Evolutionary conservation across 257 asterid genomes (phyloP), one percentile per base, ranked within the genome.

Genomic region (Sherardia arvensis): DNA sequence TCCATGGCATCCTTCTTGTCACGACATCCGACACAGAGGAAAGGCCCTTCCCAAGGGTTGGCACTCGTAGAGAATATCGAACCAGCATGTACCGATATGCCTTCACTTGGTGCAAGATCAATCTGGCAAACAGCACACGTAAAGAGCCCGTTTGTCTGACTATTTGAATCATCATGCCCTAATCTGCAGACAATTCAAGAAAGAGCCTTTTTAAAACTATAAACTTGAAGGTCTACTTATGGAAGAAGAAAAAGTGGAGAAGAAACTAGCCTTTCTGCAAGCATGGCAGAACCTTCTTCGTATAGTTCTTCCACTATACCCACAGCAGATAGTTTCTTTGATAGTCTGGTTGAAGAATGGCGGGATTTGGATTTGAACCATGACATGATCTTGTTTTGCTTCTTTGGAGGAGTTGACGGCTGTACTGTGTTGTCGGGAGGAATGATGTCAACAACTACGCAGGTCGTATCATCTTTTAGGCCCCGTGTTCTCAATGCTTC

Each of bases 31-130:
- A 71, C 80, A 64, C 98, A 91, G 0, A 91, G 87, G 69, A 91
- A 91, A 20, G 96, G 97, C 12, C 95, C 95, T 81, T 87, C 83
- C 96, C 97, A 90, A 0, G 93, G 97, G 72, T 72, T 84, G 15
- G 97, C 74, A 81, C 89, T 79, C 62, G 72, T 71, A 0, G 95
- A 82, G 74, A 87, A 90, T 55, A 90, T 84, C 36, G 87, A 77
- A 28, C 91, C 93, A n/a, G 96, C 95, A 51, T 86, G 95, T 49
- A 86, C 93, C 0, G 95, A 86, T 59, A 88, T 77, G 64, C 95
- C 95, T 61, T 88, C 93, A 12, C 71, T 74, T 36, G 86, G 79
- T 21, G 83, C 89, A 30, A 86, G 85, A 62, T 89, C 86, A 3
- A 75, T 70, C 65, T 91, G 75, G 77, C 87, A 77, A 65, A 83